Base-by-base conservation (phyloP, 2,329 filamentous ascomycete species). In the Fusarium brachygibbosum region DNA sequence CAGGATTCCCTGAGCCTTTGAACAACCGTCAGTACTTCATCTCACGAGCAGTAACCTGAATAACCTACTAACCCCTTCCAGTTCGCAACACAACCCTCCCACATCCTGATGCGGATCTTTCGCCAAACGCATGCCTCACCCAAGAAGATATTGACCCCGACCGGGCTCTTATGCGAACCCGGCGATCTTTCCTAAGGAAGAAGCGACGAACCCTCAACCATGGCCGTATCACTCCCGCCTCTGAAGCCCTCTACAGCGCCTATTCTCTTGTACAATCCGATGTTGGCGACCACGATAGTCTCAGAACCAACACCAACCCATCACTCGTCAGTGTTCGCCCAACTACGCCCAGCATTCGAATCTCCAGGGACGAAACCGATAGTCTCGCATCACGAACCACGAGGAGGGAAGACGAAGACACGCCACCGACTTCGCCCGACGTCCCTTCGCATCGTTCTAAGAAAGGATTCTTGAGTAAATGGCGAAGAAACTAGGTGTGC, bases 21-120 rank as follows among this genome's bases (percentile, higher is more conserved):
- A 81, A 82, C 56, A 81, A 79, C 55, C 74, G 84, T 86, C 72
- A 73, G 82, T 79, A 25, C 25, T 16, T 34, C 28, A 19, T n/a
- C 21, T 28, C 19, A 17, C 13, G n/a, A 28, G 21, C 34, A 21
- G 34, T 25, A 19, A 23, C 6, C 40, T 16, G 14, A 28, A n/a
- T 10, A 19, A 9, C 6, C 14, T 54, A 35, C 65, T 71, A 52
- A 74, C 50, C 13, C 21, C 25, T 16, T 21, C 4, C 63, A 85
- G 84, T 77, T 45, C 82, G 84, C 65, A 90, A 89, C 71, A 91
- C 88, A 16, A 88, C 87, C 4, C 80, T 87, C 17, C 86, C 86
- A 21, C 88, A 90, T 63, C 88, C 88, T 23, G 87, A 89, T 19
- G 88, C 88, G 60, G 83, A 89, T 69, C 81, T 86, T 9, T 85